A percentile compares a stretch with the other conserved stretches of the same genome.
Evolutionary conservation across 169 alveolate species (phyloP).

Genomic region (Pseudocohnilembus persalinus): DNA sequence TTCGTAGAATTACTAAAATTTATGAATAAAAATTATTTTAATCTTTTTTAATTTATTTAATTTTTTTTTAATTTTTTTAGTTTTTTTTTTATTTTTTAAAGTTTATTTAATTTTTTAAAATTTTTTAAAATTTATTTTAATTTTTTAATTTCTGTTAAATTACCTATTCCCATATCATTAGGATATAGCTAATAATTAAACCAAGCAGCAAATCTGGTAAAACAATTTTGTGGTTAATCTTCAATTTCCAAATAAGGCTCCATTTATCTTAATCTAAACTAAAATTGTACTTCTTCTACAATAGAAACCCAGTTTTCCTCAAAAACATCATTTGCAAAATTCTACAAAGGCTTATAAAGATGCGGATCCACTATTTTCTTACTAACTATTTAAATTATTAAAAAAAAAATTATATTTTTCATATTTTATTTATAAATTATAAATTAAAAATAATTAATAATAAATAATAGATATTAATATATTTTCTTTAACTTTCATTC

Average conservation of each 20-base stretch:
- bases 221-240: background rate
- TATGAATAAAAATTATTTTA: too few relatives aligned
- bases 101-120: too few relatives aligned
- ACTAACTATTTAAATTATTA: background rate
- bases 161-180: constrained; percentile 12
- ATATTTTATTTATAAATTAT: too few relatives aligned
- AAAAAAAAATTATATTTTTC: too few relatives aligned
- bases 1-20: too few relatives aligned
- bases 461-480: too few relatives aligned
- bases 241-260: constrained; percentile 3
- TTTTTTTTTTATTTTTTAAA: too few relatives aligned
- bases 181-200: constrained; percentile 10
- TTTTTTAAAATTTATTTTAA: too few relatives aligned
- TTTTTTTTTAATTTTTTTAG: too few relatives aligned
- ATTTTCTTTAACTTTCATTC: too few relatives aligned
- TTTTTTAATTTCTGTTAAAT: background rate
- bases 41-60: too few relatives aligned
- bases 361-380: background rate
- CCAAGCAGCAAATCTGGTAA: background rate
- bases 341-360: background rate
- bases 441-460: too few relatives aligned
- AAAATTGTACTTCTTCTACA: constrained; percentile 22
- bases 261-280: constrained; percentile 4
- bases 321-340: constrained; percentile 14
- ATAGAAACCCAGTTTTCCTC: constrained; percentile 19